Conservation (phyloP, 2,329 filamentous ascomycete genomes). For the Aquanectria penicillioides region DNA sequence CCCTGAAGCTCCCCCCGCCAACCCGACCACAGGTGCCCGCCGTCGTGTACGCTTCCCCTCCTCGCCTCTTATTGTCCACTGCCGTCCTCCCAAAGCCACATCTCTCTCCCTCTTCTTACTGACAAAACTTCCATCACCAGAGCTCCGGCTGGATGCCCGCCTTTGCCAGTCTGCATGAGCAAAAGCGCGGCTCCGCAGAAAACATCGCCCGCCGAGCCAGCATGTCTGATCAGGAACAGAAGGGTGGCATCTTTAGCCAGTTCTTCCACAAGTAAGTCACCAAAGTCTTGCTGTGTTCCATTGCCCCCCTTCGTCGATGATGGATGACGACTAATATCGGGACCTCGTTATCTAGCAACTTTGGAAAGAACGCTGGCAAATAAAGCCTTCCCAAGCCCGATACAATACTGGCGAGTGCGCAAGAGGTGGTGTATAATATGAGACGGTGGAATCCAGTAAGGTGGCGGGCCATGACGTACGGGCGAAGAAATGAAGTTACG, state of each 20-base stretch:
- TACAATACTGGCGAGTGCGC: slow-evolving; percentile 3
- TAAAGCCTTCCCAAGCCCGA: slow-evolving; percentile 28
- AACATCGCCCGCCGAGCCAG: slow-evolving; percentile 63
- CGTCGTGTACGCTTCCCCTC: slow-evolving; percentile 40
- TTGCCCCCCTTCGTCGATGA: neutral
- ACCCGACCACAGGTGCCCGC: slow-evolving; percentile 35
- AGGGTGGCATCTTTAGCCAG: slow-evolving; percentile 60
- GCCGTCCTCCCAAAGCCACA: neutral
- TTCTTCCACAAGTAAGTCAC: slow-evolving; percentile 66
- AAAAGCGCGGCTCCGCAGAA: slow-evolving; percentile 59
- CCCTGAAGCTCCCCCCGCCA: slow-evolving; percentile 40
- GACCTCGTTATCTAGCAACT: slow-evolving; percentile 38
- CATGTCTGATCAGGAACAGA: slow-evolving; percentile 62
- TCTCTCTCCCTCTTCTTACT: neutral
- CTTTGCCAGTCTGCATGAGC: slow-evolving; percentile 62
- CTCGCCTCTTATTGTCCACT: neutral
- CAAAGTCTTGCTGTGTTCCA: neutral
- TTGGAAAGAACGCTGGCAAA: slow-evolving; percentile 46
- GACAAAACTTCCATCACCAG: slow-evolving; percentile 33
- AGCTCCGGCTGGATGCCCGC: slow-evolving; percentile 58
- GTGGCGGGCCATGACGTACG: neutral
- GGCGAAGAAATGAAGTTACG: slow-evolving; percentile 9
- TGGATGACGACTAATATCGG: slow-evolving; percentile 3
- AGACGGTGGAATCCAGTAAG: neutral
- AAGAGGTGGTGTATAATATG: slow-evolving; percentile 15